Base-by-base conservation (phyloP, 805 yeast genomes). In the Jamesozyma gamospora region DNA sequence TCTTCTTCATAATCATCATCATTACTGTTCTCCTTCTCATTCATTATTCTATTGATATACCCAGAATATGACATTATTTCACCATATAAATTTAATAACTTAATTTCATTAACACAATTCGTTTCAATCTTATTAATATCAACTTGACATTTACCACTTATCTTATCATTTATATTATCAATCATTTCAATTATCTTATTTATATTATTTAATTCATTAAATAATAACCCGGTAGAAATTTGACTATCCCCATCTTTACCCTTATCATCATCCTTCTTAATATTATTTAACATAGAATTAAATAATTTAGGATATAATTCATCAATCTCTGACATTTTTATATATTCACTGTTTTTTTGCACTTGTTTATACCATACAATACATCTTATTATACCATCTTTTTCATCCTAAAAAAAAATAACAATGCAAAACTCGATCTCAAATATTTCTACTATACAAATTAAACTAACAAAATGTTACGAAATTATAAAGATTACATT, bases 11-110 rank as follows among this genome's bases (percentile, higher is more conserved):
- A 37, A 46, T 54, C 50, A 56, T 45, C 39, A 45, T 56, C 35
- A 53, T 61, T 40, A 53, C 60, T 40, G 44, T 57, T 46, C 37
- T 58, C 50, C 39, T 53, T 38, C 11, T 70, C 69, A 38, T 64
- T 63, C 45, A 76, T 60, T 15, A 74, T 53, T 9, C 69, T 66
- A 21, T 67, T 63, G 4, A 79, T 71, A 49, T 75, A 73, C 28
- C 71, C 70, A 17, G 81, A 72, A 49, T 78, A 82, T 13, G 81
- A 75, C 16, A 78, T 66, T 36, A 79, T 76, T 45, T 70, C 65
- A 38, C 74, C 69, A 82, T 82, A 79, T 17, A 75, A 66, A 41
- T 73, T 78, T 18, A 79, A 56, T 19, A 79, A 59, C 19, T 63
- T 62, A 40, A 72, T 67, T 0, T 79, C 69, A 25, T 69, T 67